phyloP scores from a whole-genome alignment of 169 alveolate species.

The Sarcocystis neurona region DNA sequence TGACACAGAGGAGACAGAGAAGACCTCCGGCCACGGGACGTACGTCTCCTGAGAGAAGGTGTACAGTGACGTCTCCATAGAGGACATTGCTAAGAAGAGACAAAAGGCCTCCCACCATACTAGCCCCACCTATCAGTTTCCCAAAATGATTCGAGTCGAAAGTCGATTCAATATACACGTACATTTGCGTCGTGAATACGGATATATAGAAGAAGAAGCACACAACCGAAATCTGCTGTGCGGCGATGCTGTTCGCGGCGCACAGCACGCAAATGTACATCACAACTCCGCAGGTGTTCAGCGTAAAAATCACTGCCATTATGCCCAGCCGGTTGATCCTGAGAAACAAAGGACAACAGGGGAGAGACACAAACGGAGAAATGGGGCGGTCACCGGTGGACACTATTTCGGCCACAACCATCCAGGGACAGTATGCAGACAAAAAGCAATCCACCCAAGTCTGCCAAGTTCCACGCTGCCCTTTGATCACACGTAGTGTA shows the following conservation, averaged over 20 bases:
- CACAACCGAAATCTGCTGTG: slow-evolving; percentile 26
- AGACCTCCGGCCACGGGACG: slow-evolving; percentile 18
- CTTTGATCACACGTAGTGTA: no score
- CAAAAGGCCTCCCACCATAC: slow-evolving; percentile 49
- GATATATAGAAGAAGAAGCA: slow-evolving; percentile 44
- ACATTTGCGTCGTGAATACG: slow-evolving; percentile 54
- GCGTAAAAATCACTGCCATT: slow-evolving; percentile 50
- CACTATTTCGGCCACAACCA: no score
- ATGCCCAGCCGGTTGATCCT: slow-evolving; percentile 46
- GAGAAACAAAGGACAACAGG: neutral
- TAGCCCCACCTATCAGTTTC: slow-evolving; percentile 44
- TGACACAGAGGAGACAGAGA: neutral
- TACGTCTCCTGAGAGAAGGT: slow-evolving; percentile 9
- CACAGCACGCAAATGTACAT: slow-evolving; percentile 64
- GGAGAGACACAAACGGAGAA: neutral
- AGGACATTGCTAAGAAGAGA: slow-evolving; percentile 19
- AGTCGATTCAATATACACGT: slow-evolving; percentile 7
- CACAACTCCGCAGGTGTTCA: slow-evolving; percentile 66
- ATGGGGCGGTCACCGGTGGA: no score
- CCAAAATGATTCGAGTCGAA: slow-evolving; percentile 60
- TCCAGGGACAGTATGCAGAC: no score
- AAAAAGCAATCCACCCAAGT: no score
- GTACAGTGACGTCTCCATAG: slow-evolving; percentile 36
- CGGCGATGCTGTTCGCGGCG: slow-evolving; percentile 19
- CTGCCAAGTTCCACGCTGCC: no score